phyloP scores from a whole-genome alignment of 2,329 filamentous ascomycete species.

The Colletotrichum magnum region DNA sequence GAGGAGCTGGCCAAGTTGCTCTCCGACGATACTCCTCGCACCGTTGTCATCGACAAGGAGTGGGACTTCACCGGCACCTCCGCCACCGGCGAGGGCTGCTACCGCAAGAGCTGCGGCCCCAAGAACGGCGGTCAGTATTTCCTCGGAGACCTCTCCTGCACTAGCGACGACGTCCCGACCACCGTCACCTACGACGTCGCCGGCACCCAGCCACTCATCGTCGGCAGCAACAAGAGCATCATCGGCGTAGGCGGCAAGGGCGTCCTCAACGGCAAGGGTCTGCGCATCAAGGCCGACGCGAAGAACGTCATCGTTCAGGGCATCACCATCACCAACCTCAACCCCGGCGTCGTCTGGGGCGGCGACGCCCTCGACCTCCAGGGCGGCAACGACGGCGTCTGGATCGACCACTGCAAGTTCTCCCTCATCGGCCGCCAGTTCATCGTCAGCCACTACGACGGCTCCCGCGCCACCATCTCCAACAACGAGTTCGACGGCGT shows the following conservation, averaged over 20 bases:
- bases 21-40: conserved; percentile 48
- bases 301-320: conserved; percentile 61
- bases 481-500: conserved; percentile 57
- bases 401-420: conserved; percentile 56
- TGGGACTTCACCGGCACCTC: conserved; percentile 45
- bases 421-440: conserved; percentile 61
- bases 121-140: conserved; percentile 43
- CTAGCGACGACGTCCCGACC: conserved; percentile 30
- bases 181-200: conserved; percentile 51
- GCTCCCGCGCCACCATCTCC: conserved; percentile 51
- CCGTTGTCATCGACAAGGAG: conserved; percentile 51
- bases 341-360: conserved; percentile 45
- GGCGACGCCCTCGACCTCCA: conserved; percentile 52
- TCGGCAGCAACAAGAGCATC: conserved; percentile 58
- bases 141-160: conserved; percentile 46
- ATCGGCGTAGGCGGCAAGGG: conserved; percentile 55
- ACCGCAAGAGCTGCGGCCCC: conserved; percentile 33
- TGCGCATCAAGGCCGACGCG: conserved; percentile 50
- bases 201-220: conserved; percentile 48
- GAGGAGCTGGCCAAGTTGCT: conserved; percentile 45
- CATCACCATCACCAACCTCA: conserved; percentile 53
- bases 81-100: conserved; percentile 43
- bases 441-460: conserved; percentile 49
- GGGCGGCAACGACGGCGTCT: conserved; percentile 49
- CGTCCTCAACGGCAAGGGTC: conserved; percentile 57